Evolutionary conservation across 208 protist genomes (phyloP).

Genomic region (Kentomonas sorsogonicus): DNA sequence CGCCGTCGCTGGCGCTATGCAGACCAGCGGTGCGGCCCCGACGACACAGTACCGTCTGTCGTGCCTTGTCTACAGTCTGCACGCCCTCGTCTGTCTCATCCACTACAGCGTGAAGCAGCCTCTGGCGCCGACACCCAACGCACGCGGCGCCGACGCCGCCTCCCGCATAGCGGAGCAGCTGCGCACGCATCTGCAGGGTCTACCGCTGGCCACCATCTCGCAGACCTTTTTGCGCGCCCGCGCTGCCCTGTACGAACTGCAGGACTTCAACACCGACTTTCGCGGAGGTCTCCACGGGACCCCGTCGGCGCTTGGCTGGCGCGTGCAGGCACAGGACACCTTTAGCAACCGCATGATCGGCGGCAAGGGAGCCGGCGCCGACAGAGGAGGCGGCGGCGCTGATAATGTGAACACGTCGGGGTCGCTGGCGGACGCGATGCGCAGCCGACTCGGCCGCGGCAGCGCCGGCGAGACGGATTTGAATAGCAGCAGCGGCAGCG

Average conservation of each 20-base stretch:
- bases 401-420: no score
- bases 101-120: not conserved
- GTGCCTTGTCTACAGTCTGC: not conserved
- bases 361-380: no score
- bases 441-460: not conserved
- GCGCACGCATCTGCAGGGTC: conserved; percentile 36
- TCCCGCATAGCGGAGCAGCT: conserved; percentile 57
- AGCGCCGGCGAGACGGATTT: not conserved
- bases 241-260: not conserved
- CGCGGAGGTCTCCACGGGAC: no score
- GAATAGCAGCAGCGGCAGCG: not conserved
- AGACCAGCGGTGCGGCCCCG: not conserved
- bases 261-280: not conserved
- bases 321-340: no score
- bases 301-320: no score
- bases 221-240: conserved; percentile 13
- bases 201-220: conserved; percentile 59
- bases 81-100: conserved; percentile 1
- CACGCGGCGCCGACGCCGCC: conserved; percentile 24
- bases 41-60: not conserved
- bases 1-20: no score
- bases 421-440: no score
- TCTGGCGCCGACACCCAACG: not conserved
- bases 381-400: no score
- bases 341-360: no score